Evolutionary conservation across 2,329 filamentous ascomycete species (phyloP).

Genomic region (Cladosporium cucumerinum): DNA sequence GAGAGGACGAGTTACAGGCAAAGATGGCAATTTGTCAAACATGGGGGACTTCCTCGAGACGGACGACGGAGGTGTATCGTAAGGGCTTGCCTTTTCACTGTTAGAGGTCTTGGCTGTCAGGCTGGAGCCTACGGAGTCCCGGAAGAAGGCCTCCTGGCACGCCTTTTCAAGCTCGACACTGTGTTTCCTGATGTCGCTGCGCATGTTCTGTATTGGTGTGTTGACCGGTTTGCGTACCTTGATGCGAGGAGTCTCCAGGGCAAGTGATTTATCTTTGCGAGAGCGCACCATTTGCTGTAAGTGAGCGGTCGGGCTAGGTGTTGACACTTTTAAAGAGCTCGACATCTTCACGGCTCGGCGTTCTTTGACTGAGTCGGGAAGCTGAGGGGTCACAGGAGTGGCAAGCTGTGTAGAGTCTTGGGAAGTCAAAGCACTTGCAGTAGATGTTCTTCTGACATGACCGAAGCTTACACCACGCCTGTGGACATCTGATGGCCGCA

Average conservation of each 20-base stretch:
- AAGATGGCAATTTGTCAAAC: slow-evolving; percentile 38
- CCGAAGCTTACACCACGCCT: slow-evolving; percentile 63
- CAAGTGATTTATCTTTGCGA: slow-evolving; percentile 33
- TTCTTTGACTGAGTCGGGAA: slow-evolving; percentile 21
- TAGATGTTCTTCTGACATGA: slow-evolving; percentile 50
- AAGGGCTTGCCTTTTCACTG: slow-evolving; percentile 39
- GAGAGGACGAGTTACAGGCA: slow-evolving; percentile 39
- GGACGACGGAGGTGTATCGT: slow-evolving; percentile 53
- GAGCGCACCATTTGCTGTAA: slow-evolving; percentile 32
- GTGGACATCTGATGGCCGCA: slow-evolving; percentile 51
- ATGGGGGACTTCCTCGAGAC: slow-evolving; percentile 35
- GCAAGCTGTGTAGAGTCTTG: slow-evolving; percentile 28
- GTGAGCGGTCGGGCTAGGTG: slow-evolving; percentile 32
- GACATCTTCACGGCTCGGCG: neutral
- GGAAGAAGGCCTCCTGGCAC: slow-evolving; percentile 89
- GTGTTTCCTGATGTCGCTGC: slow-evolving; percentile 77
- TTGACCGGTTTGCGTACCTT: slow-evolving; percentile 38
- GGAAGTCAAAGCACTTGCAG: slow-evolving; percentile 38
- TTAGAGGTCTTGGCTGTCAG: slow-evolving; percentile 40
- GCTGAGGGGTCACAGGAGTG: slow-evolving; percentile 27
- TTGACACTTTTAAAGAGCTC: slow-evolving; percentile 10
- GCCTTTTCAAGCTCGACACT: slow-evolving; percentile 83
- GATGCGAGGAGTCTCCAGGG: slow-evolving; percentile 31
- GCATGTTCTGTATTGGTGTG: slow-evolving; percentile 54
- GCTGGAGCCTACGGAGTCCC: slow-evolving; percentile 56